A percentile compares a stretch with the other conserved stretches of the same genome.
Conservation (phyloP, 345 rosid genomes). For the Psidium guajava region DNA sequence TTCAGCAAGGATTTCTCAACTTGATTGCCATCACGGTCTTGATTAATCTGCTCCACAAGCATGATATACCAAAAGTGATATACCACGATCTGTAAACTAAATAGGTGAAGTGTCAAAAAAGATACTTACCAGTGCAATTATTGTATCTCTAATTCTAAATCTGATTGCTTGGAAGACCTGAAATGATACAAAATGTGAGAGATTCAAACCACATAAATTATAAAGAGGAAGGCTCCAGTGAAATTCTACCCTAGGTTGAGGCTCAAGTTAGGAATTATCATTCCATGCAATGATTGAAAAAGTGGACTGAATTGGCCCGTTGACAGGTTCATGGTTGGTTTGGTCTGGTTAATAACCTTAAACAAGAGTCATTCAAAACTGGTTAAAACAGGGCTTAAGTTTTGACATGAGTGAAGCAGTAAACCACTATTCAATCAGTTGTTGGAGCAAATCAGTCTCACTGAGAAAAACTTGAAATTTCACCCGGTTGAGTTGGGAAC, state of each 20-base stretch:
- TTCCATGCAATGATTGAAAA: not conserved
- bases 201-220: not conserved
- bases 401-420: not conserved
- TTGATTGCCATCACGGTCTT: conserved; percentile 37
- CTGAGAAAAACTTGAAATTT: not conserved
- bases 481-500: not conserved
- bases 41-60: conserved; percentile 15
- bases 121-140: conserved; percentile 18
- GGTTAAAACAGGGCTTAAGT: not conserved
- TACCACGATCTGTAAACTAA: not conserved
- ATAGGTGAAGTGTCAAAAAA: not conserved
- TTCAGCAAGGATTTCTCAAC: conserved; percentile 31
- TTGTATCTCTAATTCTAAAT: conserved; percentile 20
- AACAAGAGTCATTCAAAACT: not conserved
- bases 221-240: not conserved
- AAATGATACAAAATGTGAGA: not conserved
- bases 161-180: conserved; percentile 23
- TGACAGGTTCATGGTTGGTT: not conserved
- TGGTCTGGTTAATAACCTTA: not conserved
- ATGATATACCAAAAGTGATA: not conserved
- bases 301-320: not conserved
- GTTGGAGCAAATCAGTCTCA: not conserved
- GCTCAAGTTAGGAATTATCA: not conserved
- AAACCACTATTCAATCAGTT: not conserved
- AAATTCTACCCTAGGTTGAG: not conserved